Evolutionary conservation across 1,139 yeast genomes (phyloP).

Genomic region (Arxiozyma slooffiae): DNA sequence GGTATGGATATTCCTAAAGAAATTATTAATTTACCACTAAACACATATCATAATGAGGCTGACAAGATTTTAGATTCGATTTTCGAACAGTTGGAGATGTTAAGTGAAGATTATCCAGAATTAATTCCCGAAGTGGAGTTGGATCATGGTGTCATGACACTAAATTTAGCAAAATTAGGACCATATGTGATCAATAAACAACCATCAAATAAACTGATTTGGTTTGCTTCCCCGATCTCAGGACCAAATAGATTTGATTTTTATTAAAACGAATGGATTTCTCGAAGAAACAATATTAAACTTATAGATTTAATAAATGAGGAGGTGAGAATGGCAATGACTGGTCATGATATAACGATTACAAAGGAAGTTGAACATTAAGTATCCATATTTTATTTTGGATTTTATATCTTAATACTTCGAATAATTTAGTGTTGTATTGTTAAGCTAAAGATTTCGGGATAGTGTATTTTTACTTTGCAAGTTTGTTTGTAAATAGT

Average conservation of each 20-base stretch:
- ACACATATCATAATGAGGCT: slow-evolving; percentile 50
- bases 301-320: slow-evolving; percentile 40
- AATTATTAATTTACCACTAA: slow-evolving; percentile 38
- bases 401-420: too few relatives aligned
- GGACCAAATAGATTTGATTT: slow-evolving; percentile 76
- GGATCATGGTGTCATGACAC: slow-evolving; percentile 71
- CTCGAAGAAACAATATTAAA: slow-evolving; percentile 45
- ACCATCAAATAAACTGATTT: slow-evolving; percentile 87
- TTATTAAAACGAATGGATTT: slow-evolving; percentile 49
- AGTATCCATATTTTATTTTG: background rate
- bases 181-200: slow-evolving; percentile 85
- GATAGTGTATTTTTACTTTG: too few relatives aligned
- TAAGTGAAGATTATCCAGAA: slow-evolving; percentile 49
- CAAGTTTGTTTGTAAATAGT: too few relatives aligned
- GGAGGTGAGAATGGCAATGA: slow-evolving; percentile 35
- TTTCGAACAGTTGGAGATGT: slow-evolving; percentile 51
- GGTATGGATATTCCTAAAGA: slow-evolving; percentile 46
- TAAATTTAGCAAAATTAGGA: slow-evolving; percentile 58
- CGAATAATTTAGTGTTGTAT: too few relatives aligned
- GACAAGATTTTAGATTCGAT: slow-evolving; percentile 56
- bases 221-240: slow-evolving; percentile 87
- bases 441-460: too few relatives aligned
- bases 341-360: background rate
- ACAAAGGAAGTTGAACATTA: background rate
- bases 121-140: slow-evolving; percentile 60